phyloP scores from a whole-genome alignment of 257 asterid species.

The Avicennia marina region DNA sequence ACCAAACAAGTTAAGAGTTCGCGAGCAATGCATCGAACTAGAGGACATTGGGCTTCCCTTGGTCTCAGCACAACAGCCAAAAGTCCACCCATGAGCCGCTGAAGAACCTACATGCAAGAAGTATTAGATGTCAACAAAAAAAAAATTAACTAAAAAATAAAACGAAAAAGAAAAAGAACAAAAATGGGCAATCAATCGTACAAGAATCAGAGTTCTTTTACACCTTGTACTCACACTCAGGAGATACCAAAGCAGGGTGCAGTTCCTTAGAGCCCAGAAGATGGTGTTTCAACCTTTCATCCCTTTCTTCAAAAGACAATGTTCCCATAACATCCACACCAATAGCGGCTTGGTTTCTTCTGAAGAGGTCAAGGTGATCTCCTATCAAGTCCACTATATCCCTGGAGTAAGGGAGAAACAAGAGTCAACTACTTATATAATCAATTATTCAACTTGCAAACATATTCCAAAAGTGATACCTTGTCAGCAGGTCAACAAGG shows the following conservation, averaged over 20 bases:
- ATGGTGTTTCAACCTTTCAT: constrained; percentile 92
- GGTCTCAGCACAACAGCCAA: constrained; percentile 90
- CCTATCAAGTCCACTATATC: constrained; percentile 83
- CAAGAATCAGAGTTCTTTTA: constrained; percentile 52
- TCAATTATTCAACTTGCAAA: constrained; percentile 13
- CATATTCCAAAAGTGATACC: constrained; percentile 33
- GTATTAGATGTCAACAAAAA: constrained; percentile 31
- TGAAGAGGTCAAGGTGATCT: constrained; percentile 85
- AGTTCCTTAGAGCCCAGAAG: constrained; percentile 81
- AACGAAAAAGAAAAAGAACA: constrained; percentile 9
- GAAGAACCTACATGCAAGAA: constrained; percentile 60
- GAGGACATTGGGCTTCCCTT: constrained; percentile 88
- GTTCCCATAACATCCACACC: constrained; percentile 97
- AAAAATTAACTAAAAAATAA: too few relatives aligned
- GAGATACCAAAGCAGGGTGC: constrained; percentile 95
- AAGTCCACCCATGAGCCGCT: constrained; percentile 89
- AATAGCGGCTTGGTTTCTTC: constrained; percentile 82
- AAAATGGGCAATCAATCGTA: constrained; percentile 15
- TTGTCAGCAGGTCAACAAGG: constrained; percentile 88
- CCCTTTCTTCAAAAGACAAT: constrained; percentile 96
- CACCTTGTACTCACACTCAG: constrained; percentile 99
- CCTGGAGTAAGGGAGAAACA: constrained; percentile 43
- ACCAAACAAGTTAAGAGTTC: constrained; percentile 93
- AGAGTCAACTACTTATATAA: constrained; percentile 9
- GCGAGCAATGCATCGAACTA: constrained; percentile 91